These are phyloP conservation scores for Pycnococcus provasolii DNA, from an alignment of 139 green algal genomes.

Conservation along the genomic window DNA sequence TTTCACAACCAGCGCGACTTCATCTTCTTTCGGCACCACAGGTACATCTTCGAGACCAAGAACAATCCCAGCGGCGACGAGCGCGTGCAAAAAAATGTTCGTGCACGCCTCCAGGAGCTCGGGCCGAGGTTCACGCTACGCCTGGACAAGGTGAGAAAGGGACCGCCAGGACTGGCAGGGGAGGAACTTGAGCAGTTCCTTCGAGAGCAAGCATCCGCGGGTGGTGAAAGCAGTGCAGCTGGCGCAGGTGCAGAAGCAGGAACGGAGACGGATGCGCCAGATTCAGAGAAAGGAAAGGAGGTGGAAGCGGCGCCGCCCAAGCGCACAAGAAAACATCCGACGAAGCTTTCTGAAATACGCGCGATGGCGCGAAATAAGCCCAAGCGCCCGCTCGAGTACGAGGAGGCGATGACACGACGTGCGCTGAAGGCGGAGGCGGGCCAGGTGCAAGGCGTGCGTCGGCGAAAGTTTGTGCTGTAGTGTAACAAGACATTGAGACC, in stretches of 20 bases:
- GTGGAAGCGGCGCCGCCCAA: slow-evolving; percentile 20
- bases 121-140: slow-evolving; percentile 92
- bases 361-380: slow-evolving; percentile 85
- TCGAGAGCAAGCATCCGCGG: too few relatives aligned
- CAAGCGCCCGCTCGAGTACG: slow-evolving; percentile 84
- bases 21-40: slow-evolving; percentile 80
- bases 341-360: slow-evolving; percentile 39
- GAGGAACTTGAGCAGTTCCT: neutral
- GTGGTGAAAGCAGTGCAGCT: neutral
- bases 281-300: neutral
- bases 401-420: slow-evolving; percentile 1
- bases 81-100: neutral
- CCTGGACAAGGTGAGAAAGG: slow-evolving; percentile 34
- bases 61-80: neutral
- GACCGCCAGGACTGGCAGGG: neutral
- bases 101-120: slow-evolving; percentile 67
- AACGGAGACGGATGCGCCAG: neutral
- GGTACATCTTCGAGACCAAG: slow-evolving; percentile 27
- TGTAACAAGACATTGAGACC: neutral
- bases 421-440: neutral
- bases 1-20: slow-evolving; percentile 99
- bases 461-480: slow-evolving; percentile 19
- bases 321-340: slow-evolving; percentile 68
- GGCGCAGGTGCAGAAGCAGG: neutral
- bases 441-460: too few relatives aligned